Evolutionary conservation across 2,329 filamentous ascomycete genomes (phyloP).

Genomic region (Cladobotryum mycophilum): DNA sequence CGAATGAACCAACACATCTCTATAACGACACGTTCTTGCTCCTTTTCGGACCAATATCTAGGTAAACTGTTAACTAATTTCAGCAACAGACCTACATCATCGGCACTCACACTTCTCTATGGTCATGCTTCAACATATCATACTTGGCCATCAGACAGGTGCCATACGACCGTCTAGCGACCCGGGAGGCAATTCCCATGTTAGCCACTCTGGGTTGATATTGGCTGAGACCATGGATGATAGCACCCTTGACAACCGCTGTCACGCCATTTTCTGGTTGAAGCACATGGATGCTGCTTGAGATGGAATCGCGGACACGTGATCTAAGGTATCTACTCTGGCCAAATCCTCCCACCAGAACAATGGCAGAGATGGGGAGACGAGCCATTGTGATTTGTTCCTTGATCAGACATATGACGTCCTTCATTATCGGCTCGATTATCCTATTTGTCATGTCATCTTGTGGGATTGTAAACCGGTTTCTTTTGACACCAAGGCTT

Average conservation of each 20-base stretch:
- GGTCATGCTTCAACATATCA: constrained; percentile 30
- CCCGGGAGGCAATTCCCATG: constrained; percentile 28
- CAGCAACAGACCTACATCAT: too few relatives aligned
- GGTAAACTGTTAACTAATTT: constrained; percentile 12
- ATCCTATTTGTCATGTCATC: constrained; percentile 59
- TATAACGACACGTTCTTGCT: constrained; percentile 28
- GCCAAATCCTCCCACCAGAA: constrained; percentile 45
- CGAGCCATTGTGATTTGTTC: constrained; percentile 34
- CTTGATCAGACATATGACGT: constrained; percentile 36
- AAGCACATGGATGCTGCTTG: constrained; percentile 34
- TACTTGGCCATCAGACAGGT: constrained; percentile 31
- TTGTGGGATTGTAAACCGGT: constrained; percentile 31
- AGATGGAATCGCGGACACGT: constrained; percentile 31
- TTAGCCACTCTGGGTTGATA: constrained; percentile 23
- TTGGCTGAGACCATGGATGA: constrained; percentile 33
- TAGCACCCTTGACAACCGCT: constrained; percentile 45
- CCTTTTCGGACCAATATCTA: constrained; percentile 34
- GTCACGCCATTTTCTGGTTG: constrained; percentile 45
- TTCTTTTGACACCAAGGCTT: constrained; percentile 26
- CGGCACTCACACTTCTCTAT: constrained; percentile 28
- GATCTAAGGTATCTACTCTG: constrained; percentile 39
- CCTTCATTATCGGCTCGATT: constrained; percentile 36
- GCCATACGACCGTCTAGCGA: constrained; percentile 32
- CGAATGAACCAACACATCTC: constrained; percentile 36
- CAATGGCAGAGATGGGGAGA: constrained; percentile 30